Conservation (phyloP, 495 filamentous ascomycete species). For the Bacidia gigantensis region DNA sequence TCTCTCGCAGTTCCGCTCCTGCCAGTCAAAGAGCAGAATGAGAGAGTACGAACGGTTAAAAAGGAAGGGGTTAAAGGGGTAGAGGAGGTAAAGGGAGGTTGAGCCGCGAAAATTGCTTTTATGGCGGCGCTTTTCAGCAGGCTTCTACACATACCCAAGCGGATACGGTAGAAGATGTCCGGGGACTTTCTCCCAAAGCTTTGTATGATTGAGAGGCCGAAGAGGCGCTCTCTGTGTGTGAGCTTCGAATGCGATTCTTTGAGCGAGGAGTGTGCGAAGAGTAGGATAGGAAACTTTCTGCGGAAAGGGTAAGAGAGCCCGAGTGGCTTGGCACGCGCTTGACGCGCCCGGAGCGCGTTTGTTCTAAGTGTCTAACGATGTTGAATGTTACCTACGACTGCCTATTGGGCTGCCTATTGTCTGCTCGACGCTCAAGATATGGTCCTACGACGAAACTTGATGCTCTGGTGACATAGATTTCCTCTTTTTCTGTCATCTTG, state of each 20-base stretch:
- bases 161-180: constrained; percentile 52
- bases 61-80: constrained; percentile 26
- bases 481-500: too few relatives aligned
- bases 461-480: too few relatives aligned
- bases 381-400: too few relatives aligned
- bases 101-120: constrained; percentile 81
- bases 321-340: constrained; percentile 1
- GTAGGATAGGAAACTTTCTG: constrained; percentile 8
- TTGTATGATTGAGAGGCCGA: constrained; percentile 24
- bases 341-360: neutral
- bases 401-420: too few relatives aligned
- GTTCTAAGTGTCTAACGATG: too few relatives aligned
- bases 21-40: constrained; percentile 11
- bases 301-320: too few relatives aligned
- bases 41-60: constrained; percentile 29
- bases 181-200: constrained; percentile 99
- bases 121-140: constrained; percentile 97
- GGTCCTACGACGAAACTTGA: too few relatives aligned
- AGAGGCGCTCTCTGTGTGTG: constrained; percentile 61
- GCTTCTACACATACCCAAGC: constrained; percentile 30
- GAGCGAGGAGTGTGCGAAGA: constrained; percentile 72
- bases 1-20: constrained; percentile 25
- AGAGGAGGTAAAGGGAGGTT: constrained; percentile 35
- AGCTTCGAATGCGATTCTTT: constrained; percentile 99
- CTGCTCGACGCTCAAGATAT: too few relatives aligned